A percentile compares a stretch with the other conserved stretches of the same genome.
phyloP scores from a whole-genome alignment of 768 basidiomycete species.

The Dentipellis fragilis region DNA sequence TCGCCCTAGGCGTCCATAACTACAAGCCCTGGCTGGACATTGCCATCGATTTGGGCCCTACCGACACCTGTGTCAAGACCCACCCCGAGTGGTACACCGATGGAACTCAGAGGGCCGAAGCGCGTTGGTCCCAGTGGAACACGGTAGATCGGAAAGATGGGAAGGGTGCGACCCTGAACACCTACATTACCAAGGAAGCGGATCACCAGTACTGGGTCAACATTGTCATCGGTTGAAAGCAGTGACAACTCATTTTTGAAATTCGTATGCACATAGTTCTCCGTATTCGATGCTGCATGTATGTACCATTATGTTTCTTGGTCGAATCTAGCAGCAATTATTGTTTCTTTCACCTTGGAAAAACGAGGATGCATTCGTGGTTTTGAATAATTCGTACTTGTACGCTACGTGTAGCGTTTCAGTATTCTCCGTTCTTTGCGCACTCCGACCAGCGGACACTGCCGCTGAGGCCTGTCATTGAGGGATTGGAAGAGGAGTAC shows the following conservation, averaged over 20 bases:
- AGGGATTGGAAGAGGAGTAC: too few species aligned
- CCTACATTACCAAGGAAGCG: not conserved
- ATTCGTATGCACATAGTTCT: too few species aligned
- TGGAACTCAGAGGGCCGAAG: not conserved
- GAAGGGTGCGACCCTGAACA: not conserved
- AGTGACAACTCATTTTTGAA: not conserved
- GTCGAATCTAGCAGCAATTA: too few species aligned
- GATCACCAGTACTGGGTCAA: constrained; percentile 4
- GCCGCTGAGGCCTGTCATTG: too few species aligned
- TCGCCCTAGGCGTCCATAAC: not conserved
- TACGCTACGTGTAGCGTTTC: too few species aligned
- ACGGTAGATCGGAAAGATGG: not conserved
- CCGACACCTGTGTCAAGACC: not conserved
- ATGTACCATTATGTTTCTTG: too few species aligned
- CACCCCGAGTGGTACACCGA: not conserved
- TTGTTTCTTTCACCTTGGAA: too few species aligned
- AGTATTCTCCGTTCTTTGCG: too few species aligned
- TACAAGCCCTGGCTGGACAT: not conserved
- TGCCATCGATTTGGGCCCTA: not conserved
- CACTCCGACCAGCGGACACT: too few species aligned
- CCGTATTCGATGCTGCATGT: too few species aligned
- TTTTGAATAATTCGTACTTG: too few species aligned
- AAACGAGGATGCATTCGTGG: too few species aligned
- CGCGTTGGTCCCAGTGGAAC: not conserved
- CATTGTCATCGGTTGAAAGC: not conserved